Evolutionary conservation across 495 filamentous ascomycete genomes (phyloP).

Genomic region (Astrocystis sublimbata): DNA sequence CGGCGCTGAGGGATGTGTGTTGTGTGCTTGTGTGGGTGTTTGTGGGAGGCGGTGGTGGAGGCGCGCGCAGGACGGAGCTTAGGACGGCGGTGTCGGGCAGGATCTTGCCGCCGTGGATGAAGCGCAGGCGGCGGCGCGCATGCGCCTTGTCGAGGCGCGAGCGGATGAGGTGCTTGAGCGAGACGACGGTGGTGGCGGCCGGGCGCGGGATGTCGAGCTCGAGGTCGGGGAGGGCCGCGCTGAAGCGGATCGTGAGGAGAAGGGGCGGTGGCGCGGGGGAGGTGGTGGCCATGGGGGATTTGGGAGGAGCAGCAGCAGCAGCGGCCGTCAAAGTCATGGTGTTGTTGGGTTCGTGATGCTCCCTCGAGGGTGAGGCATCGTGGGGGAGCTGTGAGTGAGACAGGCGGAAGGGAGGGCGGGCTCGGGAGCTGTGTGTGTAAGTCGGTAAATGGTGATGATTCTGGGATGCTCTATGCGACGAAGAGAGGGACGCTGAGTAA

Average conservation of each 20-base stretch:
- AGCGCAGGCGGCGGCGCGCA: constrained; percentile 67
- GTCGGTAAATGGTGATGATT: no score
- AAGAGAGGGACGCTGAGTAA: not conserved
- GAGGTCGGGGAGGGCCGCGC: constrained; percentile 79
- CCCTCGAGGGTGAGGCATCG: constrained; percentile 15
- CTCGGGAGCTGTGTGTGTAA: no score
- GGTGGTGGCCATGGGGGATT: constrained; percentile 19
- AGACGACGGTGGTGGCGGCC: constrained; percentile 65
- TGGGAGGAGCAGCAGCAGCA: no score
- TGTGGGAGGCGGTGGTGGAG: constrained; percentile 50
- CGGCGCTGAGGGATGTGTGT: not conserved
- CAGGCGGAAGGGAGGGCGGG: no score
- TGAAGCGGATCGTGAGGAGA: constrained; percentile 84
- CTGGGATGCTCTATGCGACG: not conserved
- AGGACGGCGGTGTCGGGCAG: constrained; percentile 71
- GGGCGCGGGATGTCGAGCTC: constrained; percentile 71
- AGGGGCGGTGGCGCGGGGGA: constrained; percentile 48
- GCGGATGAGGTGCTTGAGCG: constrained; percentile 82
- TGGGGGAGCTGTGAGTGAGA: not conserved
- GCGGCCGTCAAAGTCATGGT: constrained; percentile 18
- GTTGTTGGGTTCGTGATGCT: not conserved
- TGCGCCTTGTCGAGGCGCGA: constrained; percentile 62
- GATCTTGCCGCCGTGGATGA: constrained; percentile 86
- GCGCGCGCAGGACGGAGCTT: constrained; percentile 62
- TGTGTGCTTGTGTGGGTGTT: no score